Conservation (phyloP, 2,329 filamentous ascomycete species). For the Neoarthrinium moseri region DNA sequence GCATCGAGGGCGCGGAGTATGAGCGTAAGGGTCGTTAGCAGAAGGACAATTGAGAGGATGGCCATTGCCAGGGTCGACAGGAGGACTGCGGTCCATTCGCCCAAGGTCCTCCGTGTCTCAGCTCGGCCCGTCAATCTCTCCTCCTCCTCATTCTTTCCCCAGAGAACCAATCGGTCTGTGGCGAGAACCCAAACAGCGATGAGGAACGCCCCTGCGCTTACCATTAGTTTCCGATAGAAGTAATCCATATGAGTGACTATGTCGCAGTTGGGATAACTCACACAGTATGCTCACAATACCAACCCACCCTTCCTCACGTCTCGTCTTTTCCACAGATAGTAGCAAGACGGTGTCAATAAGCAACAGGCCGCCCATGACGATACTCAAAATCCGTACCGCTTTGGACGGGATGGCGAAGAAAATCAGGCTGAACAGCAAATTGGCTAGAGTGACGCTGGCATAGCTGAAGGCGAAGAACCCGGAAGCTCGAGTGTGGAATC, state of each 20-base stretch:
- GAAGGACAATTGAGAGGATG: conserved; percentile 63
- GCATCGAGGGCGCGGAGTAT: conserved; percentile 79
- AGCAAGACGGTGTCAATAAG: conserved; percentile 78
- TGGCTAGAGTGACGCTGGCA: conserved; percentile 73
- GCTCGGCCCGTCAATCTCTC: conserved; percentile 85
- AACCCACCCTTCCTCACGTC: conserved; percentile 86
- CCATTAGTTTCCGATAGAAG: conserved; percentile 11
- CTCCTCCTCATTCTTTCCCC: conserved; percentile 92
- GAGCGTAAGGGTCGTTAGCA: conserved; percentile 78
- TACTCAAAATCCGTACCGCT: conserved; percentile 70
- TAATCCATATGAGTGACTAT: not conserved
- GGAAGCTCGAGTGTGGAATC: conserved; percentile 83
- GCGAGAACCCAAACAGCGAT: conserved; percentile 77
- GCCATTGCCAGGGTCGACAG: conserved; percentile 70
- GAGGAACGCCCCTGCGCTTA: conserved; percentile 61
- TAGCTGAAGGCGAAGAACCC: conserved; percentile 89
- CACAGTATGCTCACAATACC: conserved; percentile 82
- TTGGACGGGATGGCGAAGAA: conserved; percentile 88
- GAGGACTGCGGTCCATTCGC: conserved; percentile 82
- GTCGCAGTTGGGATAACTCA: conserved; percentile 22
- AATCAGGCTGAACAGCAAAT: conserved; percentile 72
- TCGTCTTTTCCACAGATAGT: conserved; percentile 68
- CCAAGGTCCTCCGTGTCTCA: conserved; percentile 77
- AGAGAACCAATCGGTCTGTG: conserved; percentile 79
- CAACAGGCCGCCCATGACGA: conserved; percentile 65